Evolutionary conservation across 495 filamentous ascomycete species (phyloP), one percentile per base, ranked within the genome.

Genomic region (Neurospora intermedia): DNA sequence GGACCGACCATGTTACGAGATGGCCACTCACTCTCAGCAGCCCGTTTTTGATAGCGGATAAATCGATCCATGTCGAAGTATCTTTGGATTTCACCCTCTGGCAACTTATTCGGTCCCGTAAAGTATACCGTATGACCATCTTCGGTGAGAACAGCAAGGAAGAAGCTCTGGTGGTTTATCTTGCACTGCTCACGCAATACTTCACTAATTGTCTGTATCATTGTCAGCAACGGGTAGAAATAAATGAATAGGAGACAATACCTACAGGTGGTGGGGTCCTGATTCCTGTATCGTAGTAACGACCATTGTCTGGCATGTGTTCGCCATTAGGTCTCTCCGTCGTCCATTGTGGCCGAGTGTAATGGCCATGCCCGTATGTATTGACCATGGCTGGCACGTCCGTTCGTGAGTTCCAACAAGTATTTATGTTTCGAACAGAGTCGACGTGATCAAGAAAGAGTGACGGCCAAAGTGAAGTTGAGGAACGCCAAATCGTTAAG

Each of bases 121-220:
- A 84, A 84, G 38, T 78, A 78, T 10, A 69, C 75, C 8, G 75
- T 70, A 6, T 76, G 73, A 5, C 82, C 83, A 23, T 82, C 73
- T 4, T 80, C 81, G 13, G 77, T 77, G 20, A 79, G 38, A 13
- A 78, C 74, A 42, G 81, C 81, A 15, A 84, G 76, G 43, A 85
- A 81, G 69, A 81, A 85, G 72, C 77, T 77, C n/a, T 80, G 74
- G 0, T 75, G 76, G 13, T 78, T 72, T 62, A 85, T 80, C 41
- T 76, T 74, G 73, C 83, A 84, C 16, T 81, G 77, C 27, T 83
- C 82, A 16, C 80, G 78, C 4, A 85, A 73, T 10, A 81, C 82
- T 42, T 77, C 76, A 20, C 79, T 77, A 59, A 85, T 81, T 40
- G 79, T 80, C 83, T 84, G 73, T 39, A 31, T 41, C 62, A 41